These are phyloP conservation scores for Sarcocystis neurona DNA, from an alignment of 169 alveolate genomes.

Conservation along the genomic window DNA sequence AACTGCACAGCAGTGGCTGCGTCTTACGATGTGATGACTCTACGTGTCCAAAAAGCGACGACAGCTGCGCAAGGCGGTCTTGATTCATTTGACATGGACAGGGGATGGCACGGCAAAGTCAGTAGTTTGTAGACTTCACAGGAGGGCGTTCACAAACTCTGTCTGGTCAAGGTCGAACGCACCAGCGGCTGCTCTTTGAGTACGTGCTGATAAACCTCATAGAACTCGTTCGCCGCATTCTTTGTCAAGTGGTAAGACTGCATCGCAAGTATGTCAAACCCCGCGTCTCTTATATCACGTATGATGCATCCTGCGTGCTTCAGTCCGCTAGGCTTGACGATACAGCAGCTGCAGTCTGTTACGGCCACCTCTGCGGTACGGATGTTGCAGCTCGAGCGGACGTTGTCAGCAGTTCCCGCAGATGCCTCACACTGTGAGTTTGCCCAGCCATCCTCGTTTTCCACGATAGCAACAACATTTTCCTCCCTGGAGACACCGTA, in stretches of 20 bases:
- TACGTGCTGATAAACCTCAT: conserved; percentile 87
- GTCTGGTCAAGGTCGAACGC: too few relatives aligned
- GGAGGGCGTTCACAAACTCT: neutral
- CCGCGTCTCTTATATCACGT: conserved; percentile 79
- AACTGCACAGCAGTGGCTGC: too few relatives aligned
- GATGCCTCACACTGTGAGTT: too few relatives aligned
- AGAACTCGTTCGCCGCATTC: conserved; percentile 85
- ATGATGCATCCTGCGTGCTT: conserved; percentile 85
- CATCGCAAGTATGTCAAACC: conserved; percentile 86
- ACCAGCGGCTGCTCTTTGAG: conserved; percentile 59
- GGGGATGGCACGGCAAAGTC: too few relatives aligned
- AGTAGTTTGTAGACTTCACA: neutral
- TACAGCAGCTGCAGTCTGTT: conserved; percentile 82
- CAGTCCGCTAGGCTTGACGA: conserved; percentile 76
- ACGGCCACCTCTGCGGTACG: neutral
- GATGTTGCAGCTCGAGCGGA: too few relatives aligned
- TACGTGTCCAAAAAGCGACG: too few relatives aligned
- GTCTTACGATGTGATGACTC: too few relatives aligned
- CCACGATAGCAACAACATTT: neutral
- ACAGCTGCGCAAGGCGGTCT: too few relatives aligned
- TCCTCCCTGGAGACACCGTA: conserved; percentile 16
- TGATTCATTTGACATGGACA: too few relatives aligned
- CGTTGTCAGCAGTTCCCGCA: too few relatives aligned
- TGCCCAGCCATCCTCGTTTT: too few relatives aligned
- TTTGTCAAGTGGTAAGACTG: conserved; percentile 81